These are phyloP conservation scores for Ehretia macrophylla DNA, from an alignment of 257 asterid species.

Conservation along the genomic window DNA sequence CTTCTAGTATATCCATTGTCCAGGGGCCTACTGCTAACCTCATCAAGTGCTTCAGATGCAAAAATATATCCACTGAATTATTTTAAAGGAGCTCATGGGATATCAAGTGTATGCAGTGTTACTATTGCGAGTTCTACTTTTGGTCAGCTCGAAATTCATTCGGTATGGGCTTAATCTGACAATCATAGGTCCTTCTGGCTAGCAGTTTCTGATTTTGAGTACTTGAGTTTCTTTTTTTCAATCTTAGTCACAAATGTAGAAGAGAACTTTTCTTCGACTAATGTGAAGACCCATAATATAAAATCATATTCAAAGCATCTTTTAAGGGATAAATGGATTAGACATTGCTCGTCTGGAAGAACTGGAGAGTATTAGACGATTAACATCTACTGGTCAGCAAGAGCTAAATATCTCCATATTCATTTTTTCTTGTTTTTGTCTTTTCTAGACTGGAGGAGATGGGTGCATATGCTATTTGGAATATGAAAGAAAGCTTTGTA, in stretches of 20 bases:
- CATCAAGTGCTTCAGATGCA: slow-evolving; percentile 39
- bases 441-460: slow-evolving; percentile 87
- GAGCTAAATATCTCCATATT: too few relatives aligned
- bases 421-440: not conserved
- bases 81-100: slow-evolving; percentile 97
- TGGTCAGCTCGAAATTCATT: slow-evolving; percentile 59
- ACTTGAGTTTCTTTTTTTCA: too few relatives aligned
- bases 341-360: not conserved
- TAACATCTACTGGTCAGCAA: not conserved
- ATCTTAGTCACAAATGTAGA: not conserved
- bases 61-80: slow-evolving; percentile 44
- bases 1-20: slow-evolving; percentile 66
- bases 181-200: not conserved
- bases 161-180: slow-evolving; percentile 56
- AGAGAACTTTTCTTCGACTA: not conserved
- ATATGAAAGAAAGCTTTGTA: slow-evolving; percentile 43
- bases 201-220: not conserved
- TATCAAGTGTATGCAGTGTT: slow-evolving; percentile 84
- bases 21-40: slow-evolving; percentile 33
- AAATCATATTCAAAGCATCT: too few relatives aligned
- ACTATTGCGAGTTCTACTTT: slow-evolving; percentile 43
- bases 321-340: too few relatives aligned
- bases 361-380: not conserved
- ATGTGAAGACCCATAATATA: too few relatives aligned
- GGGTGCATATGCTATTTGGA: slow-evolving; percentile 94